Base-by-base conservation (phyloP, 2,329 filamentous ascomycete genomes). In the Pseudofabraea citricarpa region DNA sequence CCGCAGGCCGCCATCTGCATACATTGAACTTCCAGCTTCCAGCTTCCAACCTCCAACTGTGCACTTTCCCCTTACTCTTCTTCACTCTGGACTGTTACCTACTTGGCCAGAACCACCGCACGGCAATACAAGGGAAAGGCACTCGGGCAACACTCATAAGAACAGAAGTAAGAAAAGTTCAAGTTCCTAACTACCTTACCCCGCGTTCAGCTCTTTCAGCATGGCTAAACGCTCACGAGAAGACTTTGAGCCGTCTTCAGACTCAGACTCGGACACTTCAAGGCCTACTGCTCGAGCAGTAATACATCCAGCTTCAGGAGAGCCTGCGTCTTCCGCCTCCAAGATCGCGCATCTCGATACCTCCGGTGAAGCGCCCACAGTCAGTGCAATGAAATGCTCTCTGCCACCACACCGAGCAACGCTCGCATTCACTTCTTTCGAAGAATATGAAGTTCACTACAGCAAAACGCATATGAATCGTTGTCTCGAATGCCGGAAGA, bases 371-470 rank as follows among this genome's bases (percentile, higher is more conserved):
- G 44, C 41, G 27, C 20, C 33, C 27, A 20, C 45, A 41, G 20
- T 60, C 19, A 58, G 57, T 48, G 56, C 65, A 35, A 95, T 96
- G 79, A 79, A 73, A 65, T 97, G 91, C 69, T 80, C 78, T 16
- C 72, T 97, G 18, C 88, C 90, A 41, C 87, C 88, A 36, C 90
- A 96, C 65, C 74, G 71, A 52, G 77, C 84, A 47, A 72, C 80
- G 2, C 59, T 93, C 43, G 70, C 73, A 4, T 97, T 98, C 64
- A 61, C 70, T 19, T 81, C 82, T 0, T 90, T 89, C 59, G 75
- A 81, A 46, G 87, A 90, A 13, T 96, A 94, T 65, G 90, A 96
- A 61, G 68, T 83, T 7, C 93, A 98, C 63, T 96, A 96, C 67
- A 75, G 72, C 52, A 83, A 87, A 59, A 72, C 76, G 18, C 93